A percentile compares a stretch with the other conserved stretches of the same genome.
These are phyloP conservation scores for Saccharomyces hybrid DNA, from an alignment of 1,139 yeast genomes.

Conservation along the genomic window DNA sequence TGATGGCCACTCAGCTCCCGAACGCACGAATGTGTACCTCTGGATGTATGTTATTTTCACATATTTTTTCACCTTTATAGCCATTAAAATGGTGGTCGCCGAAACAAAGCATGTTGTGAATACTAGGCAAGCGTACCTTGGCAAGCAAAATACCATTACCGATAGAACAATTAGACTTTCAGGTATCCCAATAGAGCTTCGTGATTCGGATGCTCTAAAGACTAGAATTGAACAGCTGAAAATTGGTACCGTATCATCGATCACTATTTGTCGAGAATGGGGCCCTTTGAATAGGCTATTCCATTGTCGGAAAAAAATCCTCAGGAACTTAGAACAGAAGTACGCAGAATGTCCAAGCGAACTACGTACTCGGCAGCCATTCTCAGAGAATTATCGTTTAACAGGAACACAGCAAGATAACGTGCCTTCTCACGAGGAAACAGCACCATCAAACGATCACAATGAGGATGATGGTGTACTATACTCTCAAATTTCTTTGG, in stretches of 20 bases:
- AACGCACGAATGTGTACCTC: slow-evolving; percentile 32
- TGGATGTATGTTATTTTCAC: slow-evolving; percentile 89
- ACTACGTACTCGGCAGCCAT: slow-evolving; percentile 17
- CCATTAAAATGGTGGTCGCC: slow-evolving; percentile 52
- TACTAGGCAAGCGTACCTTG: slow-evolving; percentile 75
- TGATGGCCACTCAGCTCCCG: slow-evolving; percentile 23
- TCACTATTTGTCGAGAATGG: slow-evolving; percentile 86
- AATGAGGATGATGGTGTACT: slow-evolving; percentile 27
- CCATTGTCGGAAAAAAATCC: slow-evolving; percentile 46
- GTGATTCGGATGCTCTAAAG: slow-evolving; percentile 61
- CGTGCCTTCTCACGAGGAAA: not conserved
- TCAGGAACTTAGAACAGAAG: slow-evolving; percentile 55
- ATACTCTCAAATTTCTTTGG: slow-evolving; percentile 23
- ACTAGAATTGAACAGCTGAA: slow-evolving; percentile 70
- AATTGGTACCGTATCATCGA: slow-evolving; percentile 70
- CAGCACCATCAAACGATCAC: not conserved
- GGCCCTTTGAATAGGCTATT: slow-evolving; percentile 58
- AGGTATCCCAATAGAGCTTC: slow-evolving; percentile 77
- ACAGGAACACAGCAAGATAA: slow-evolving; percentile 9
- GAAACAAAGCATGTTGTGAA: slow-evolving; percentile 68
- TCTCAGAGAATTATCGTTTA: slow-evolving; percentile 22
- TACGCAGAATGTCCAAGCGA: slow-evolving; percentile 60
- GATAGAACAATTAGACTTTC: slow-evolving; percentile 85
- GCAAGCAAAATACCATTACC: slow-evolving; percentile 82
- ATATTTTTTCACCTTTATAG: slow-evolving; percentile 67